Base-by-base conservation (phyloP, 768 basidiomycete genomes). In the Clitopilus passeckerianus region DNA sequence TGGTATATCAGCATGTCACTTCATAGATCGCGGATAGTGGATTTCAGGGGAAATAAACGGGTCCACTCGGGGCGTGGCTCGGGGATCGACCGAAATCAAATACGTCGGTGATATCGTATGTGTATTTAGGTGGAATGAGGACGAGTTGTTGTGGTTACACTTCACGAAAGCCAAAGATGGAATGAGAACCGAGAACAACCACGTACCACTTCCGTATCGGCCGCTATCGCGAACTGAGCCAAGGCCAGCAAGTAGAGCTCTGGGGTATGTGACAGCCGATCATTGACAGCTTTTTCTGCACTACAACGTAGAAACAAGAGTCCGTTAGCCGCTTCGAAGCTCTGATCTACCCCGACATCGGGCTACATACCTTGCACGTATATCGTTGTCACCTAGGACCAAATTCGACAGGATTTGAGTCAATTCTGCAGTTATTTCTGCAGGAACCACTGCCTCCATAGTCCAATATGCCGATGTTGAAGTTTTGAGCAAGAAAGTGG, bases 331-430 rank as follows among this genome's bases (percentile, higher is more conserved):
- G 16, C 50, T 20, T 20, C 6, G 52, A 53, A 56, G 27, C 5
- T 9, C 3, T 59, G 46, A 59, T 30, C 18, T 35, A 41, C 37
- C 22, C 35, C 18, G 23, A 15, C 23, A 16, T n/a, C 27, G 10
- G 60, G 57, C 27, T 5, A 69, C 74, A 56, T 66, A 89, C 90
- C 80, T 87, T 63, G 86, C 77, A 16, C 91, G 85, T 55, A 93
- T 90, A 57, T 86, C 84, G 72, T 93, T 93, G 70, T 93, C 90
- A 5, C 90, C 91, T 41, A 90, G 77, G 4, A 93, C 88, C 18
- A 93, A 84, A 72, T 93, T 93, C 10, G 89, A 87, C 43, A 93
- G 83, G 61, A 92, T 90, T 73, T 93, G 91, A 0, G 88, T 91
- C 64, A 92, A 80, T 66, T 92, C 89, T 12, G 77, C 74, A 6